phyloP scores from a whole-genome alignment of 116 monocot genomes.

The Trichopus zeylanicus region DNA sequence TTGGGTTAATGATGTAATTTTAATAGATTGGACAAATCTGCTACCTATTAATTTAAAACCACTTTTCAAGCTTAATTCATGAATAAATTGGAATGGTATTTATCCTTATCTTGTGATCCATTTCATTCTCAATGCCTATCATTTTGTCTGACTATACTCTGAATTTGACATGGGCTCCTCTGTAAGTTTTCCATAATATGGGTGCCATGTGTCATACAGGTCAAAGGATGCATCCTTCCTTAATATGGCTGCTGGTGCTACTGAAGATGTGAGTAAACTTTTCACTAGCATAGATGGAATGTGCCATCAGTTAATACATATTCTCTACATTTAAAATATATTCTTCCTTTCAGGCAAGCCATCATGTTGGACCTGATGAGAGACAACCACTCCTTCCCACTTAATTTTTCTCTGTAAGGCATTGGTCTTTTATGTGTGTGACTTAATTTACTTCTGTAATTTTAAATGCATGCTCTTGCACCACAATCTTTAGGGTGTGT shows the following conservation, averaged over 20 bases:
- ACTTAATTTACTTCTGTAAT: not conserved
- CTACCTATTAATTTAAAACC: too few relatives aligned
- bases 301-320: not conserved
- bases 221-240: constrained; percentile 60
- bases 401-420: constrained; percentile 18
- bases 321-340: not conserved
- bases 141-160: too few relatives aligned
- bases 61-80: too few relatives aligned
- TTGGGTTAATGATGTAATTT: too few relatives aligned
- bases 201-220: constrained; percentile 14
- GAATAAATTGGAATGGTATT: too few relatives aligned
- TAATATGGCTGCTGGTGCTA: constrained; percentile 59
- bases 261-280: constrained; percentile 55
- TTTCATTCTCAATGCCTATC: too few relatives aligned
- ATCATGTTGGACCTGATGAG: constrained; percentile 41
- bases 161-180: too few relatives aligned
- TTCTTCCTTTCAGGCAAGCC: constrained; percentile 37
- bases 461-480: not conserved
- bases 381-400: constrained; percentile 62
- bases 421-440: not conserved
- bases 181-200: constrained; percentile 1
- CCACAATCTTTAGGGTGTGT: too few relatives aligned
- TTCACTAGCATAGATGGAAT: not conserved
- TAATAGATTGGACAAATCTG: too few relatives aligned
- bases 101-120: too few relatives aligned